Evolutionary conservation across 345 rosid genomes (phyloP), one percentile per base, ranked within the genome.

Genomic region (Eucalyptus viminalis): DNA sequence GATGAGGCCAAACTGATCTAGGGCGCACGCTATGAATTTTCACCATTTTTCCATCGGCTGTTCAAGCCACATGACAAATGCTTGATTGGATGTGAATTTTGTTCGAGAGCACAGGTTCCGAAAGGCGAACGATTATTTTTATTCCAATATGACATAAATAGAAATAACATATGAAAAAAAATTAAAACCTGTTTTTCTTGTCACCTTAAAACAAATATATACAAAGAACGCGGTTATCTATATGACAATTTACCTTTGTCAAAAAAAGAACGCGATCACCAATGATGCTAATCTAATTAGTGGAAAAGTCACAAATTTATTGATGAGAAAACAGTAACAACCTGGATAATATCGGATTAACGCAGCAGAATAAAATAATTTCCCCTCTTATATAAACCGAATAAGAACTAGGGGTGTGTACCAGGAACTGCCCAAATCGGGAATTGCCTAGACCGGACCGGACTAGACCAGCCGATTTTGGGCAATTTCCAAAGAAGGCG

Each of bases 401-500:
- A 8, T 7, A 53, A 5, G 24, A 53, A 53, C 24, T 53, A 53
- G 56, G 24, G 56, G 56, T 19, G 24, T 53, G 56, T 4, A 53
- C 2, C 2, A 1, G 4, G 56, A 53, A 53, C 3, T 9, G 4
- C 56, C 0, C 1, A 0, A 51, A 17, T 2, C 9, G 0, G 9
- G 9, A 51, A 51, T 9, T 51, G 8, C 9, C 2, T 7, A 0
- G 56, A 17, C 1, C 0, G 0, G 19, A 50, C 3, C 19, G 8
- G 1, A 50, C 4, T 5, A 16, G 17, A 14, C 14, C 1, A 0
- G 4, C 24, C 24, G 1, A 2, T 53, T 53, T 53, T 53, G 4
- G 4, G 56, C 1, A 53, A 1, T 53, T 53, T 2, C 56, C 24
- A 1, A 53, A 17, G 4, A 17, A 4, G 56, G 24, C 24, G 0